phyloP scores from a whole-genome alignment of 78 protist genomes.

The Cavenderia fasciculata region DNA sequence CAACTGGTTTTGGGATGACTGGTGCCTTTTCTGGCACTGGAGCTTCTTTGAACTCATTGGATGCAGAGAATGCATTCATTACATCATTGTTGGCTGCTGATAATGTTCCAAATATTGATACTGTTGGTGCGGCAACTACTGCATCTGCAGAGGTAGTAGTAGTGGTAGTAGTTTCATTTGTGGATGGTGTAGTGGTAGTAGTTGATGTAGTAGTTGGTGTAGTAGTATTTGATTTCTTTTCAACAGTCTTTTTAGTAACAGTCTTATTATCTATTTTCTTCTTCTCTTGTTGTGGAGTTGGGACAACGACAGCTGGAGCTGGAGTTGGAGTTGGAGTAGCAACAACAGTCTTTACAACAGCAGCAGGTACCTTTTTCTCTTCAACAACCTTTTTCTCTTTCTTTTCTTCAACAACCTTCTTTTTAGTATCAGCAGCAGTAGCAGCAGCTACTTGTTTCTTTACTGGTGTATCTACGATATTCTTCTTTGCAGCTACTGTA shows the following conservation, averaged over 20 bases:
- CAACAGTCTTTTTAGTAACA: not conserved
- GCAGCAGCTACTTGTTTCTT: too few species aligned
- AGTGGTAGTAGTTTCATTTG: not conserved
- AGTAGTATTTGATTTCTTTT: not conserved
- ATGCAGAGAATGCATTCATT: slow-evolving; percentile 15
- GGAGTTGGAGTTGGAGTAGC: not conserved
- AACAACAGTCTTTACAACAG: not conserved
- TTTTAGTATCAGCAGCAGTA: not conserved
- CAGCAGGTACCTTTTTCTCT: not conserved
- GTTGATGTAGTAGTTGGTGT: slow-evolving; percentile 1
- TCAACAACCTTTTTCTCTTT: not conserved
- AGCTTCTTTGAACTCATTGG: slow-evolving; percentile 8
- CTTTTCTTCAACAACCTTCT: not conserved
- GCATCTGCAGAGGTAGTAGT: not conserved
- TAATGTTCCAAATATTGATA: not conserved
- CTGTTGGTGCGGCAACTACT: not conserved
- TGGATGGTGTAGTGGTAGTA: not conserved
- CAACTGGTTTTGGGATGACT: not conserved
- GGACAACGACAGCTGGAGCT: not conserved
- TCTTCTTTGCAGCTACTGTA: too few species aligned
- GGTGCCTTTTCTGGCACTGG: not conserved
- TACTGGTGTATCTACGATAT: too few species aligned
- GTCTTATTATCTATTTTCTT: not conserved
- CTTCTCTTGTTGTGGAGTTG: not conserved
- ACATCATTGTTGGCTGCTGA: not conserved